A percentile compares a stretch with the other conserved stretches of the same genome.
phyloP scores from a whole-genome alignment of 345 rosid genomes.

The Populus nigra region DNA sequence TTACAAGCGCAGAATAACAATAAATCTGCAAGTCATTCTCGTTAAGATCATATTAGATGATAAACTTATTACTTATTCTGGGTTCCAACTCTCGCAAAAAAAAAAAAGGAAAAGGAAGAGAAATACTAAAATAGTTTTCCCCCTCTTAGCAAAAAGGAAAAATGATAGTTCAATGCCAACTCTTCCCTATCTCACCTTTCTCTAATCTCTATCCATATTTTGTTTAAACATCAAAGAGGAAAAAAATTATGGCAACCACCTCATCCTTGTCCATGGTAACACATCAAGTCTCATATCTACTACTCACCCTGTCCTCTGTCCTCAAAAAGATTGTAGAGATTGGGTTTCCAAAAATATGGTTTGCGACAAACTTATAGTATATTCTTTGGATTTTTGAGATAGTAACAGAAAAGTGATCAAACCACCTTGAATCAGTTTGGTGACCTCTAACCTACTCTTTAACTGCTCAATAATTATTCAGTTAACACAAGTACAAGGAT shows the following conservation, averaged over 20 bases:
- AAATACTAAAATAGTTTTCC: background rate
- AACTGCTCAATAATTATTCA: background rate
- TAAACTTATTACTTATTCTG: background rate
- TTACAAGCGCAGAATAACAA: background rate
- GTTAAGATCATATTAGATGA: background rate
- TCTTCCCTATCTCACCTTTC: background rate
- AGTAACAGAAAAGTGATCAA: background rate
- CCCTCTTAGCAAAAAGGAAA: background rate
- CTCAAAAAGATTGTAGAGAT: background rate
- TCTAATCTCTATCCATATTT: background rate
- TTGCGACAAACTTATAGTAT: background rate
- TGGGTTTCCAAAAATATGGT: background rate
- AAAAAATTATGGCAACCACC: background rate
- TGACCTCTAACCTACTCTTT: background rate
- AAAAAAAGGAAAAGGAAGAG: background rate
- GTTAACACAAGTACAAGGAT: background rate
- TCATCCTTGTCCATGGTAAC: background rate
- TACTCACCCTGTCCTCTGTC: background rate
- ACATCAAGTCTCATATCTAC: background rate
- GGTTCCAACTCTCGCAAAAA: background rate
- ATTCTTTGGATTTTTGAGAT: background rate
- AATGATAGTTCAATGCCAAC: background rate
- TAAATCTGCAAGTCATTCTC: background rate
- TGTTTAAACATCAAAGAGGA: background rate
- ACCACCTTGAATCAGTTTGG: background rate